Base-by-base conservation (phyloP, 352 stramenopile genomes). In the Pythium brassicae region DNA sequence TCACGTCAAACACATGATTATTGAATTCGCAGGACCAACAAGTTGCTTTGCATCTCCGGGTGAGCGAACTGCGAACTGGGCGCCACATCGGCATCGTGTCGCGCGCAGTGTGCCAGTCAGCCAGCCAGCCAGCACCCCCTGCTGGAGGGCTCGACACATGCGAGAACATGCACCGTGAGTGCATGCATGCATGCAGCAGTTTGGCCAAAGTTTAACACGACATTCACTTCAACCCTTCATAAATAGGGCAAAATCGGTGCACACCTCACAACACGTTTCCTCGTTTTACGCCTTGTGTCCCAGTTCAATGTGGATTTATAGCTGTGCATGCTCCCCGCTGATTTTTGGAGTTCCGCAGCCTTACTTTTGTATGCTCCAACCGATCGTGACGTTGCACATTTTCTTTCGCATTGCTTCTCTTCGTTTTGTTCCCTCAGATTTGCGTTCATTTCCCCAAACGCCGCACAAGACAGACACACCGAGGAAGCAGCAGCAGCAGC, bases 371-470 rank as follows among this genome's bases (percentile, higher is more conserved):
- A 62, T 51, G n/a, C 0, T 7, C 3, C 10, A 26, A 23, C n/a
- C 29, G 25, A 22, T 50, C 20, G 35, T 51, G 29, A 15, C 47
- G 46, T 62, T 62, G 55, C 34, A 35, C 29, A 10, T 35, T 52
- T 53, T 35, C 23, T 52, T 50, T 58, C 26, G 29, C 29, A 10
- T 35, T 35, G 29, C 29, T 35, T 35, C 29, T 35, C 29, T 35
- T 35, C n/a, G 39, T 26, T 50, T 55, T 51, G 14, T 40, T 44
- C 27, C 22, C 46, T 53, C 23, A 37, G 23, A 8, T 32, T 20
- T 50, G 26, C 55, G 27, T 48, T 46, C 55, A 62, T 55, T 62
- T 62, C 49, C 49, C 50, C 45, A 56, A 62, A 62, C 40, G 53
- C 20, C 37, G 32, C 53, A 25, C 20, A 29, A 53, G 14, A 39